These are phyloP conservation scores for Pleurotus tuber-regium DNA, from an alignment of 768 basidiomycete species.

Conservation along the genomic window DNA sequence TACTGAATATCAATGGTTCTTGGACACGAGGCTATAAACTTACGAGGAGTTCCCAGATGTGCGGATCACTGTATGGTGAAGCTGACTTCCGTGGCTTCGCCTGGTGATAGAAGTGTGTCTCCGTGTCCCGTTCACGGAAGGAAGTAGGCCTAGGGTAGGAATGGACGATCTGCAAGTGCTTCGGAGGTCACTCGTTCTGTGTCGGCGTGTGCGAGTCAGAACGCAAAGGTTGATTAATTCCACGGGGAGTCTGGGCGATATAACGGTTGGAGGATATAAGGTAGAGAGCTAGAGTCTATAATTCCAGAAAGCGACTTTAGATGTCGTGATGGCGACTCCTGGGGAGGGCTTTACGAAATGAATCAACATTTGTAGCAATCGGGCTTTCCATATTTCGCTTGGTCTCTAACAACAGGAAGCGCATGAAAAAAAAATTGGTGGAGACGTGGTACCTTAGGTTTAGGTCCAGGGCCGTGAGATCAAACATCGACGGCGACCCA, in stretches of 20 bases:
- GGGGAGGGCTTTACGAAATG: slow-evolving; percentile 6
- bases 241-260: background rate
- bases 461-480: slow-evolving; percentile 7
- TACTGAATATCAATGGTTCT: slow-evolving; percentile 2
- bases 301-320: slow-evolving; percentile 8
- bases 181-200: slow-evolving; percentile 3
- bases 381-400: slow-evolving; percentile 9
- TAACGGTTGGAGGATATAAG: no score
- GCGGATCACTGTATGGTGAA: slow-evolving; percentile 1
- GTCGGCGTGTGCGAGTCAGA: background rate
- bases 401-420: slow-evolving; percentile 3
- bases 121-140: slow-evolving; percentile 5
- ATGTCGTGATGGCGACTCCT: slow-evolving; percentile 10
- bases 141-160: background rate
- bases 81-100: background rate
- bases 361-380: slow-evolving; percentile 9
- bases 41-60: background rate
- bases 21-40: slow-evolving; percentile 1
- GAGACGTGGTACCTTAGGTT: slow-evolving; percentile 6
- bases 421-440: slow-evolving; percentile 7
- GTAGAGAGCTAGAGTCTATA: background rate
- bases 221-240: background rate
- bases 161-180: slow-evolving; percentile 5
- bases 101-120: slow-evolving; percentile 5
- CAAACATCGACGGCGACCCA: slow-evolving; percentile 9